A percentile compares a stretch with the other conserved stretches of the same genome.
phyloP scores from a whole-genome alignment of 2,329 filamentous ascomycete genomes.

The Purpureocillium lavendulum region DNA sequence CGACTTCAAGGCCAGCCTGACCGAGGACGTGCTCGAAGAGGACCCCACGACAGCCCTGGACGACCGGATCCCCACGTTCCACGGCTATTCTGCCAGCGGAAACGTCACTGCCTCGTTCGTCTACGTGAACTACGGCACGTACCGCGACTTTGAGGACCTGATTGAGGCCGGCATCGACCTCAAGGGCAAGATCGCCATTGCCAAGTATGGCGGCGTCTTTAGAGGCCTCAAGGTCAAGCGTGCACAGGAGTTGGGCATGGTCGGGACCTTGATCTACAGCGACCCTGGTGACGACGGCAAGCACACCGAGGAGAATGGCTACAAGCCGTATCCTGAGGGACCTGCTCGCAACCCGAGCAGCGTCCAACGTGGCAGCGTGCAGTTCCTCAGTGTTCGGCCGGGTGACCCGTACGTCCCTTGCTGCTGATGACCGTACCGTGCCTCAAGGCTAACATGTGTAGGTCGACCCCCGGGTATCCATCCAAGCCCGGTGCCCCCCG shows the following conservation, averaged over 20 bases:
- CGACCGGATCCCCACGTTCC: conserved; percentile 79
- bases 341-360: conserved; percentile 81
- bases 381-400: conserved; percentile 64
- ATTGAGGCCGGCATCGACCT: conserved; percentile 65
- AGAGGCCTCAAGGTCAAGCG: conserved; percentile 88
- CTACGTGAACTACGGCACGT: conserved; percentile 88
- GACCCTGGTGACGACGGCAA: conserved; percentile 86
- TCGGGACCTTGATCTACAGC: conserved; percentile 76
- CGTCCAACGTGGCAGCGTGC: conserved; percentile 80
- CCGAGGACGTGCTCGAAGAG: conserved; percentile 77
- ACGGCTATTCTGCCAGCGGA: conserved; percentile 86
- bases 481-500: conserved; percentile 84
- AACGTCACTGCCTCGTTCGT: conserved; percentile 85
- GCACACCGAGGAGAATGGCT: conserved; percentile 73
- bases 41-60: conserved; percentile 68
- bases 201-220: conserved; percentile 80
- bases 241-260: conserved; percentile 82
- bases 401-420: conserved; percentile 54
- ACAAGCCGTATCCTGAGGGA: conserved; percentile 72
- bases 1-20: conserved; percentile 69
- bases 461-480: conserved; percentile 84
- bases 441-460: conserved; percentile 8
- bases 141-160: conserved; percentile 76
- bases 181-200: conserved; percentile 77
- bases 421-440: too few relatives aligned